These are phyloP conservation scores for Strobilomyces dryophilus DNA, from an alignment of 768 basidiomycete genomes.

Conservation along the genomic window DNA sequence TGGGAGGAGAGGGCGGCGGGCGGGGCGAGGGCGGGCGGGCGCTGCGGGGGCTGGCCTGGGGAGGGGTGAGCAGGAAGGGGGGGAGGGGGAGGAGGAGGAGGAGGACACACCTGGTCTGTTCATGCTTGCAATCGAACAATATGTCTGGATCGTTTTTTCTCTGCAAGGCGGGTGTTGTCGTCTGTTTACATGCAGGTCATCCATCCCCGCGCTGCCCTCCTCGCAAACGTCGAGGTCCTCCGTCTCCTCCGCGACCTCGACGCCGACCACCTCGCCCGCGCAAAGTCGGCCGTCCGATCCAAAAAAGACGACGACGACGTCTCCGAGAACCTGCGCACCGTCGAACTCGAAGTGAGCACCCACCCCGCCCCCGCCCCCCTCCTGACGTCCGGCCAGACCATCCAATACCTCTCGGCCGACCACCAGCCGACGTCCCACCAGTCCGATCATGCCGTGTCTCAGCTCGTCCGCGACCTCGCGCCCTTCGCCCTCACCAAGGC, in stretches of 20 bases:
- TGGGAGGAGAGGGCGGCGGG: conserved; percentile 59
- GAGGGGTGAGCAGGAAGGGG: conserved; percentile 19
- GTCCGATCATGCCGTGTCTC: conserved; percentile 56
- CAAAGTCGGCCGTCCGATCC: conserved; percentile 65
- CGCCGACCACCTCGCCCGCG: conserved; percentile 62
- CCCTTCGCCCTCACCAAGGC: conserved; percentile 78
- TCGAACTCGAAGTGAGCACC: conserved; percentile 63
- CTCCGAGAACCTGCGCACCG: conserved; percentile 77
- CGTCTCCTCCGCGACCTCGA: conserved; percentile 73
- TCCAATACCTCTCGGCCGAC: conserved; percentile 75
- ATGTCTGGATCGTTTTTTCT: conserved; percentile 7
- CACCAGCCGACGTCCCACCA: conserved; percentile 68
- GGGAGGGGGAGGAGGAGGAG: conserved; percentile 6
- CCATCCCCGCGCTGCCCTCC: conserved; percentile 68
- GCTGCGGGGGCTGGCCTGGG: conserved; percentile 76
- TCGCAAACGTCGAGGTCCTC: conserved; percentile 88
- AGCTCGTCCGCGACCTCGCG: conserved; percentile 63
- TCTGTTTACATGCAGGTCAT: conserved; percentile 28
- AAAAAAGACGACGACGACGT: conserved; percentile 81
- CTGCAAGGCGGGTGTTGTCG: conserved; percentile 21
- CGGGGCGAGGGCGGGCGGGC: conserved; percentile 70
- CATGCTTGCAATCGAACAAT: conserved; percentile 31
- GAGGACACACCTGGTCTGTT: conserved; percentile 54
- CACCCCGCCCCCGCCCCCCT: neutral
- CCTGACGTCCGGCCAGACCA: conserved; percentile 51